Percentiles rank a stretch among this genome's conserved stretches.
phyloP scores from a whole-genome alignment of 2,329 filamentous ascomycete species.

The Fusarium oxysporum region DNA sequence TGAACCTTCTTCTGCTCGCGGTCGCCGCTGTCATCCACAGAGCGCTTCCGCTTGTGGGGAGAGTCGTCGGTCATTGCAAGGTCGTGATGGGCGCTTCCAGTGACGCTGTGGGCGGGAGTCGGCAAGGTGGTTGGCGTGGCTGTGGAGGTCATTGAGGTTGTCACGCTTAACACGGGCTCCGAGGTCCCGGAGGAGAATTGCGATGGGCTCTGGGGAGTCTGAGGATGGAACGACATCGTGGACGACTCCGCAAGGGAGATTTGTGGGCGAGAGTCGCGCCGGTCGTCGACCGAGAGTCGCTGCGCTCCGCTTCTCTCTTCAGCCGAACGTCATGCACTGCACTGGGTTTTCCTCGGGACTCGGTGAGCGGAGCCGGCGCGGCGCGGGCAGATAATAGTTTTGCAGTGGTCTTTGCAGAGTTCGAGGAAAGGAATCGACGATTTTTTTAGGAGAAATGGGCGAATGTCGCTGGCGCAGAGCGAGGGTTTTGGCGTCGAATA shows the following conservation, averaged over 20 bases:
- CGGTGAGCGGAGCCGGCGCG: slow-evolving; percentile 27
- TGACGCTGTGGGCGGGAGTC: slow-evolving; percentile 72
- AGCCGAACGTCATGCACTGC: slow-evolving; percentile 48
- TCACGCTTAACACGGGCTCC: slow-evolving; percentile 63
- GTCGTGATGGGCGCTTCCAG: slow-evolving; percentile 61
- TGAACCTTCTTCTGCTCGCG: slow-evolving; percentile 72
- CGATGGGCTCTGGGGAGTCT: slow-evolving; percentile 75
- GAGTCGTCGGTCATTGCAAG: slow-evolving; percentile 64
- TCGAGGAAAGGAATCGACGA: slow-evolving; percentile 28
- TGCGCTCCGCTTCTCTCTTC: slow-evolving; percentile 48
- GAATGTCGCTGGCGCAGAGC: slow-evolving; percentile 42
- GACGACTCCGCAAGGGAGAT: slow-evolving; percentile 51
- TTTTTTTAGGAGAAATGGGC: slow-evolving; percentile 29
- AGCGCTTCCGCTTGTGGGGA: slow-evolving; percentile 72
- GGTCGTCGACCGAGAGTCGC: slow-evolving; percentile 50
- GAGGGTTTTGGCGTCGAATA: slow-evolving; percentile 42
- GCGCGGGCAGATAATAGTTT: slow-evolving; percentile 31
- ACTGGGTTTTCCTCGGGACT: slow-evolving; percentile 45
- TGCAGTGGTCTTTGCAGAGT: slow-evolving; percentile 4
- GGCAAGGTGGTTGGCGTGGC: slow-evolving; percentile 66
- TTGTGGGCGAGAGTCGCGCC: slow-evolving; percentile 49
- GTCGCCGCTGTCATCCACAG: slow-evolving; percentile 66
- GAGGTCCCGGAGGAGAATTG: slow-evolving; percentile 68
- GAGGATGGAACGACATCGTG: slow-evolving; percentile 75
- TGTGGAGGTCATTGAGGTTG: slow-evolving; percentile 63